Percentiles rank a stretch among this genome's conserved stretches.
Conservation (phyloP, 2,329 filamentous ascomycete species). For the Aspergillus cejpii region DNA sequence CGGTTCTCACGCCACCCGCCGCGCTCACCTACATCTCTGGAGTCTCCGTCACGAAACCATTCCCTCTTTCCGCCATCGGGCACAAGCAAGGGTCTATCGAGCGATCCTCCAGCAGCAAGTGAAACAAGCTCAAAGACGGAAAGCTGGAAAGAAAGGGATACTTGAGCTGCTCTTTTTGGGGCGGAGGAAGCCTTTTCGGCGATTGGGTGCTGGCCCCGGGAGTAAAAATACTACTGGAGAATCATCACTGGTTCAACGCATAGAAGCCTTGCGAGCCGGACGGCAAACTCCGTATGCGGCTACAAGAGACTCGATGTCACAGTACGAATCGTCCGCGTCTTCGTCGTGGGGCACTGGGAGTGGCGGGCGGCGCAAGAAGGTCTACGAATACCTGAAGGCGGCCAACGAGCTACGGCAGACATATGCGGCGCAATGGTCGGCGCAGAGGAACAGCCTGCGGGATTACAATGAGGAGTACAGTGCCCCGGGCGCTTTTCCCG, state of each 20-base stretch:
- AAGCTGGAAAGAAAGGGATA: slow-evolving; percentile 18
- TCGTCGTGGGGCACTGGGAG: slow-evolving; percentile 21
- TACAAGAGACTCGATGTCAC: slow-evolving; percentile 20
- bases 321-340: slow-evolving; percentile 19
- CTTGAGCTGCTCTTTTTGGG: slow-evolving; percentile 23
- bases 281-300: slow-evolving; percentile 15
- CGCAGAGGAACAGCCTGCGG: slow-evolving; percentile 39
- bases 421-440: slow-evolving; percentile 52
- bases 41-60: slow-evolving; percentile 68
- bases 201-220: slow-evolving; percentile 5
- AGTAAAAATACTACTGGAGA: slow-evolving; percentile 2
- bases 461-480: slow-evolving; percentile 44
- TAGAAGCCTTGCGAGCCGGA: slow-evolving; percentile 13
- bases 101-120: slow-evolving; percentile 62
- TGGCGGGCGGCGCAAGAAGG: slow-evolving; percentile 65
- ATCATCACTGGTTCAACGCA: slow-evolving; percentile 7
- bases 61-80: slow-evolving; percentile 60
- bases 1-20: slow-evolving; percentile 59
- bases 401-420: slow-evolving; percentile 65
- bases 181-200: slow-evolving; percentile 16
- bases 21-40: slow-evolving; percentile 60
- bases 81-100: slow-evolving; percentile 71
- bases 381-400: slow-evolving; percentile 65
- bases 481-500: slow-evolving; percentile 73
- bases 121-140: slow-evolving; percentile 45